These are phyloP conservation scores for Microbotryum scabiosae DNA, from an alignment of 1,284 basidiomycete species.

Conservation along the genomic window DNA sequence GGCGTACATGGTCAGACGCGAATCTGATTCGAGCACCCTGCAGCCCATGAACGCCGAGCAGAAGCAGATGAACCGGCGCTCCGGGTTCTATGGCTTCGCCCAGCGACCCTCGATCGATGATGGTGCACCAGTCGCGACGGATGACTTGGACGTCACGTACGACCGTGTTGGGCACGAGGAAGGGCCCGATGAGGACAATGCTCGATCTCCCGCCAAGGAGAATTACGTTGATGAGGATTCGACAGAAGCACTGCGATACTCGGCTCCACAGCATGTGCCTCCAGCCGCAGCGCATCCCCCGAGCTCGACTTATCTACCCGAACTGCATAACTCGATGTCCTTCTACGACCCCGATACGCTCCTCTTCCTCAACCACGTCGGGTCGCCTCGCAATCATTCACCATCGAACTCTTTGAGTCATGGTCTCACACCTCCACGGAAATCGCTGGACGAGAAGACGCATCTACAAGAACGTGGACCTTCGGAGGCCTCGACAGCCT, in stretches of 20 bases:
- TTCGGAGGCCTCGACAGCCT: background rate
- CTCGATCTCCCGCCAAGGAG: background rate
- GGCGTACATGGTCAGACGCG: no score
- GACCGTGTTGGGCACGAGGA: background rate
- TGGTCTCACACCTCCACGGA: background rate
- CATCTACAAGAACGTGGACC: background rate
- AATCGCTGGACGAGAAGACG: background rate
- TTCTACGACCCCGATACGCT: constrained; percentile 70
- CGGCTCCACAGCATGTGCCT: background rate
- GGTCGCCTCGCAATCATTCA: constrained; percentile 1
- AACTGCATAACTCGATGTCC: constrained; percentile 43
- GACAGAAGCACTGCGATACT: background rate
- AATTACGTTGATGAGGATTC: background rate
- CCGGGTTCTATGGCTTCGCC: constrained; percentile 34
- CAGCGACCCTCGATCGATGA: constrained; percentile 7
- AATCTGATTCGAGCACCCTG: no score
- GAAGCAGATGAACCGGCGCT: constrained; percentile 25
- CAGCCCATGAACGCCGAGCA: background rate
- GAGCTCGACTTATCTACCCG: constrained; percentile 8
- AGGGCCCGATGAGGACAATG: background rate
- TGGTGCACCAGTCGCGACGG: background rate
- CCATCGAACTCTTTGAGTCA: background rate
- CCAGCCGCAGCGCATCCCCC: background rate
- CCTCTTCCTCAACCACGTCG: constrained; percentile 41
- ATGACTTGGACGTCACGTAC: background rate